phyloP scores from a whole-genome alignment of 2,329 filamentous ascomycete species.

The Trichocomaceae sp. region DNA sequence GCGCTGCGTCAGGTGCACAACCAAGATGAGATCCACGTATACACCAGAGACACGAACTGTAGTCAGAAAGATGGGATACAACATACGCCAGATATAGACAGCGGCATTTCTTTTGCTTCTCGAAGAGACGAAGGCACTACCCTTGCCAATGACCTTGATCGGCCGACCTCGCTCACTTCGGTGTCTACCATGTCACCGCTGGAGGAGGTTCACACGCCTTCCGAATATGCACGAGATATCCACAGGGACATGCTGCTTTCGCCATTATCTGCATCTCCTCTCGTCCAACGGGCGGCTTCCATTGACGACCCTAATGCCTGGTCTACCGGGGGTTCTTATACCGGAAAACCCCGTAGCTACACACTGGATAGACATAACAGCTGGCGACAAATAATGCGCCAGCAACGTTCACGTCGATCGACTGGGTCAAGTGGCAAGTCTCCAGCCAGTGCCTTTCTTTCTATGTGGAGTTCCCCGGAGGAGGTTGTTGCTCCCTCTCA shows the following conservation, averaged over 20 bases:
- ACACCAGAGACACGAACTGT: conserved; percentile 17
- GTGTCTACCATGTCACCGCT: conserved; percentile 38
- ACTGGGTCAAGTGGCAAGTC: conserved; percentile 49
- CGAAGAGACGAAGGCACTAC: conserved; percentile 21
- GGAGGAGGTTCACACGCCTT: conserved; percentile 27
- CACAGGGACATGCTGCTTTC: conserved; percentile 31
- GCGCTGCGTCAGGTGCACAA: conserved; percentile 31
- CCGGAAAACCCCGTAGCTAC: conserved; percentile 31
- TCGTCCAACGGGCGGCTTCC: conserved; percentile 32
- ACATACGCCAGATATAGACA: conserved; percentile 23
- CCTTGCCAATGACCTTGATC: conserved; percentile 26
- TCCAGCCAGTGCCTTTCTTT: conserved; percentile 53
- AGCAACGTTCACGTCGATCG: conserved; percentile 41
- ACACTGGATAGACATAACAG: conserved; percentile 29
- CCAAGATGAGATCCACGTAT: conserved; percentile 24
- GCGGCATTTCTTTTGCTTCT: conserved; percentile 15
- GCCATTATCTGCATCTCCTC: conserved; percentile 33
- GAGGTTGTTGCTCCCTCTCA: conserved; percentile 31
- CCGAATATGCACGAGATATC: conserved; percentile 26
- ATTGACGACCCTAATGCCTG: conserved; percentile 37
- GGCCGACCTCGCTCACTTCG: conserved; percentile 39
- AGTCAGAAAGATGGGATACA: conserved; percentile 19
- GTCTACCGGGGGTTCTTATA: conserved; percentile 31
- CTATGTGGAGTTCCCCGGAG: conserved; percentile 44
- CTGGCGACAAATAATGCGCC: conserved; percentile 28